These are phyloP conservation scores for Hyphopichia buzzinii DNA, from an alignment of 1,139 yeast genomes.

Conservation along the genomic window DNA sequence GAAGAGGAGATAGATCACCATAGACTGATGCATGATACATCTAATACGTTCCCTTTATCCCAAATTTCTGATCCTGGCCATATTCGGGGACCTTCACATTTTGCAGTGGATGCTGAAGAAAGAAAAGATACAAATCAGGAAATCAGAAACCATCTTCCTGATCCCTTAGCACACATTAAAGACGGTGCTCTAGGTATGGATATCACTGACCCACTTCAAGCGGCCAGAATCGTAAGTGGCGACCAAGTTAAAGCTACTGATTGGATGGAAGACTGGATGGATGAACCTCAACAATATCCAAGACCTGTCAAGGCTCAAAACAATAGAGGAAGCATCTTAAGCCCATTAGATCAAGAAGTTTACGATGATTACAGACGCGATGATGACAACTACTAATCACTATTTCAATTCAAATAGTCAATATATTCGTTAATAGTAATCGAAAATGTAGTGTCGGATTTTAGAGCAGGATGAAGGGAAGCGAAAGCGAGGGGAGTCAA, in stretches of 20 bases:
- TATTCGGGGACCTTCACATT: neutral
- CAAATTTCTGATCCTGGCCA: neutral
- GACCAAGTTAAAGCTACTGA: constrained; percentile 34
- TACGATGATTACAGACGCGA: constrained; percentile 43
- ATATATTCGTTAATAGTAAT: too few relatives aligned
- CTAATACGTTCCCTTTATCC: neutral
- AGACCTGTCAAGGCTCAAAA: constrained; percentile 8
- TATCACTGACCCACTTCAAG: constrained; percentile 32
- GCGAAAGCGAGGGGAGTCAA: too few relatives aligned
- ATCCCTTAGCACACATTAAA: constrained; percentile 45
- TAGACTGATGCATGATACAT: constrained; percentile 6
- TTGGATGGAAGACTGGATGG: constrained; percentile 42
- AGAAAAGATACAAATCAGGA: constrained; percentile 7
- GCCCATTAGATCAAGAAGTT: constrained; percentile 34
- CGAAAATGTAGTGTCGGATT: neutral
- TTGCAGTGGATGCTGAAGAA: constrained; percentile 2
- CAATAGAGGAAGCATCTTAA: constrained; percentile 20
- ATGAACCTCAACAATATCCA: constrained; percentile 2
- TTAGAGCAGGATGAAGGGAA: neutral
- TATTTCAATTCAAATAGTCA: too few relatives aligned
- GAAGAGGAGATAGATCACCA: constrained; percentile 6
- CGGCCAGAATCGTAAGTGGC: constrained; percentile 44
- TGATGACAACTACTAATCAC: constrained; percentile 28
- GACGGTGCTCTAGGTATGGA: constrained; percentile 33
- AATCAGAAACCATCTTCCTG: constrained; percentile 31